Evolutionary conservation across 768 basidiomycete species (phyloP).

Genomic region (Leucosporidium scottii): DNA sequence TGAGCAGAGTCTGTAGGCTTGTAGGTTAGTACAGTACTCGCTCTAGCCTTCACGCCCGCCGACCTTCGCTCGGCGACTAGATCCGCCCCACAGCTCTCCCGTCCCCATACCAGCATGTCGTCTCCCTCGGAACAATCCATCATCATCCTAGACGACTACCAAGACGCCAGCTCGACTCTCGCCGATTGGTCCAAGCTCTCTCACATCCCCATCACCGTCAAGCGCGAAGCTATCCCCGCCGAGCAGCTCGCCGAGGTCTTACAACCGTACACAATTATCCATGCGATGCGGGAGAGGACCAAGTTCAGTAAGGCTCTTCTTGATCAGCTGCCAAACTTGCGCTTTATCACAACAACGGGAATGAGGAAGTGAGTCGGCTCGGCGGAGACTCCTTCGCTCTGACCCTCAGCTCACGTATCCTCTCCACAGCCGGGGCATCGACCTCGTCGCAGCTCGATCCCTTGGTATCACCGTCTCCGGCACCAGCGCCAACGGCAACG

Average conservation of each 20-base stretch:
- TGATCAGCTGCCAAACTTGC: constrained; percentile 55
- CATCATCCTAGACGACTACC: constrained; percentile 60
- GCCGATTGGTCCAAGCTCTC: constrained; percentile 53
- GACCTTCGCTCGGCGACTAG: no score
- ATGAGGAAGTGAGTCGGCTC: constrained; percentile 44
- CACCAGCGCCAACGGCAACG: constrained; percentile 39
- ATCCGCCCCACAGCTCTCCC: no score
- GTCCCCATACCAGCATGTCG: neutral
- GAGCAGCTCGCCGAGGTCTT: constrained; percentile 51
- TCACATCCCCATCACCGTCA: constrained; percentile 39
- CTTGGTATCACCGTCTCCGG: constrained; percentile 54
- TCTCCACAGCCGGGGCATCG: constrained; percentile 42
- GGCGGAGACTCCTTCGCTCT: no score
- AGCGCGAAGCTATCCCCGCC: constrained; percentile 48
- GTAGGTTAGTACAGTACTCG: no score
- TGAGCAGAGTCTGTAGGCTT: no score
- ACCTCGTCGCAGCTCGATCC: constrained; percentile 47
- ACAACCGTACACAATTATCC: constrained; percentile 53
- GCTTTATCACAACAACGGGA: constrained; percentile 58
- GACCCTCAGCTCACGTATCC: no score
- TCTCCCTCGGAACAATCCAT: constrained; percentile 39
- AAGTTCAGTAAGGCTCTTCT: constrained; percentile 51
- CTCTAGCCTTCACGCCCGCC: no score
- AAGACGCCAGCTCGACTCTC: constrained; percentile 49
- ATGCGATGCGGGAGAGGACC: constrained; percentile 63